A percentile compares a stretch with the other conserved stretches of the same genome.
phyloP scores from a whole-genome alignment of 2,329 filamentous ascomycete species.

The Magnaporthiopsis poae region DNA sequence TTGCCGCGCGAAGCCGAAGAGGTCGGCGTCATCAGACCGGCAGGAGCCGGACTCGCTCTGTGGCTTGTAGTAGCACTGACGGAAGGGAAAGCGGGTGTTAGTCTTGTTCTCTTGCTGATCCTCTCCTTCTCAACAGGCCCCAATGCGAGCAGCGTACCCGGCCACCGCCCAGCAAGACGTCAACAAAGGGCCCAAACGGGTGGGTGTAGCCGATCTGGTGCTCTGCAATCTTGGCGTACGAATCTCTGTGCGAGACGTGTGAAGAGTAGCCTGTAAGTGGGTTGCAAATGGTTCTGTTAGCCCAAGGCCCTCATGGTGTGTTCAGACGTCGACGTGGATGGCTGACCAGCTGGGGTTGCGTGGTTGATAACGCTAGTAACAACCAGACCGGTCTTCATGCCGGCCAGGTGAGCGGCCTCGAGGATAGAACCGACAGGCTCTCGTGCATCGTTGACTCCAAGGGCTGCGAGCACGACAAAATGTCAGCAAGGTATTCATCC shows the following conservation, averaged over 20 bases:
- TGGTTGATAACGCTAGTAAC: slow-evolving; percentile 31
- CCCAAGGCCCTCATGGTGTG: not conserved
- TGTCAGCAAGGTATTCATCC: not conserved
- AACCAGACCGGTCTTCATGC: slow-evolving; percentile 31
- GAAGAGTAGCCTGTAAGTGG: slow-evolving; percentile 20
- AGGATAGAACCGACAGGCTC: slow-evolving; percentile 28
- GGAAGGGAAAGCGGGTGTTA: not conserved
- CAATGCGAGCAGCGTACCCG: slow-evolving; percentile 10
- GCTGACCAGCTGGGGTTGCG: slow-evolving; percentile 20
- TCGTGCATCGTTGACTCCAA: slow-evolving; percentile 24
- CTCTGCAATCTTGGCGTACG: slow-evolving; percentile 26
- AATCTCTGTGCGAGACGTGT: slow-evolving; percentile 24
- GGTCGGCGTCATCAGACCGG: slow-evolving; percentile 26
- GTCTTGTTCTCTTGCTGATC: not conserved
- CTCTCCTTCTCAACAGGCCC: too few species aligned
- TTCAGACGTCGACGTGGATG: not conserved
- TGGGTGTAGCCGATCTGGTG: slow-evolving; percentile 29
- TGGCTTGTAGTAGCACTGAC: slow-evolving; percentile 29
- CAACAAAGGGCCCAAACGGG: slow-evolving; percentile 27
- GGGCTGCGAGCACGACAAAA: slow-evolving; percentile 9
- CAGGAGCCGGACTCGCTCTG: slow-evolving; percentile 26
- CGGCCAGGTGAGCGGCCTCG: slow-evolving; percentile 29
- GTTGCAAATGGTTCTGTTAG: not conserved
- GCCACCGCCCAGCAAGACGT: slow-evolving; percentile 30
- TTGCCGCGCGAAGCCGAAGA: slow-evolving; percentile 23